phyloP scores from a whole-genome alignment of 192 early-diverging fungal genomes.

The Coemansia sp. region DNA sequence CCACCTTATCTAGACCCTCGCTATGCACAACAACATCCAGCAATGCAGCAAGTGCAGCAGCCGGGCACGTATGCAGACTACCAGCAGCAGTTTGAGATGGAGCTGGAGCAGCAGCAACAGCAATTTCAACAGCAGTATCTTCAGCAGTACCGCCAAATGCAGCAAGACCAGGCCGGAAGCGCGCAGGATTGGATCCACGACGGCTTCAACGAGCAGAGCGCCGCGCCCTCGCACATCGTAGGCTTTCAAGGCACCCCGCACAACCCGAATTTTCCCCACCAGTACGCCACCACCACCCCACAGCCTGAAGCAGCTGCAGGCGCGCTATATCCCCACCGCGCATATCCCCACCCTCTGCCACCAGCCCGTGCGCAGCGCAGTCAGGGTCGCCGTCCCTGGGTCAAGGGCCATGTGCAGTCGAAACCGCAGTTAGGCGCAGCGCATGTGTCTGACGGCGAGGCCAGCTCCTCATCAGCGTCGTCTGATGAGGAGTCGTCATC shows the following conservation, averaged over 20 bases:
- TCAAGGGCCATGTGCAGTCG: constrained; percentile 13
- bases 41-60: too few species aligned
- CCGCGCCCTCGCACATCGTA: constrained; percentile 9
- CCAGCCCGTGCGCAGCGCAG: constrained; percentile 7
- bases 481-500: constrained; percentile 21
- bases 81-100: constrained; percentile 41
- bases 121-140: constrained; percentile 50
- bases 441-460: not conserved
- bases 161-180: constrained; percentile 20
- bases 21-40: constrained; percentile 4
- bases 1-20: not conserved
- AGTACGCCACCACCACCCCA: constrained; percentile 7
- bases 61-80: constrained; percentile 6
- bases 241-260: constrained; percentile 38
- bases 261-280: constrained; percentile 31
- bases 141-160: constrained; percentile 41
- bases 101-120: constrained; percentile 47
- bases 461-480: constrained; percentile 5
- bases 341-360: constrained; percentile 4
- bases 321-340: not conserved
- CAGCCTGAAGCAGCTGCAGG: constrained; percentile 1
- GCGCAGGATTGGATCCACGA: constrained; percentile 37
- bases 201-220: constrained; percentile 29
- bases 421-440: constrained; percentile 5
- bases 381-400: constrained; percentile 30